Evolutionary conservation across 306 rosid species (phyloP), one percentile per base, ranked within the genome.

Genomic region (Begonia loranthoides): DNA sequence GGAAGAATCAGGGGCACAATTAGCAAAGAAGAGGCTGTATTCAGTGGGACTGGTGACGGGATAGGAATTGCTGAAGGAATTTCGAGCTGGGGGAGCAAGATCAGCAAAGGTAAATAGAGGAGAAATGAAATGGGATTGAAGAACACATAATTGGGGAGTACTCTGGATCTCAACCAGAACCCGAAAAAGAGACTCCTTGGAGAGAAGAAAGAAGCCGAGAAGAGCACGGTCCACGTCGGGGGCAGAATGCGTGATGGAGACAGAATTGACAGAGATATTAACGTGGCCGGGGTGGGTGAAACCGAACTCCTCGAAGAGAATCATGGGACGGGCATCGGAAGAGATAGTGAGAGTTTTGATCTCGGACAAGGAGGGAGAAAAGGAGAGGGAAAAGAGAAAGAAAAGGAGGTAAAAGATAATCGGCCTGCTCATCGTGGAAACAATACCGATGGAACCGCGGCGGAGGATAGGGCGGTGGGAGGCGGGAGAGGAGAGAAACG

Each of bases 201-300:
- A 78, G 15, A 85, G 77, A 14, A 85, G 87, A 77, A 85, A 85
- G 79, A 85, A 85, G 11, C 95, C 95, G 3, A 85, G 73, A 5
- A 62, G 75, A 1, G 84, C 70, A 1, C 83, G 40, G 3, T 81
- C 82, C 1, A 60, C 43, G 33, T 45, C 44, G 6, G 58, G 1
- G 6, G 53, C 0, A 0, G 65, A n/a, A 24, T 79, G 44, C 5
- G 55, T 56, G 1, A 85, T 82, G 7, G 70, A 51, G 21, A 84
- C 94, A 1, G 62, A 19, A 4, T 67, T 58, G 17, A 81, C 84
- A 24, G 77, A 22, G 66, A 85, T 67, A 21, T 48, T 5, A 14
- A 81, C 79, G 46, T 62, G 73, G 17, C 95, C 95, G 12, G 59
- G 57, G 68, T 74, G 84, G 5, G 95, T 79, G 84, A 85, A 85